phyloP scores from a whole-genome alignment of 2,329 filamentous ascomycete species.

The Rutstroemia sp. region DNA sequence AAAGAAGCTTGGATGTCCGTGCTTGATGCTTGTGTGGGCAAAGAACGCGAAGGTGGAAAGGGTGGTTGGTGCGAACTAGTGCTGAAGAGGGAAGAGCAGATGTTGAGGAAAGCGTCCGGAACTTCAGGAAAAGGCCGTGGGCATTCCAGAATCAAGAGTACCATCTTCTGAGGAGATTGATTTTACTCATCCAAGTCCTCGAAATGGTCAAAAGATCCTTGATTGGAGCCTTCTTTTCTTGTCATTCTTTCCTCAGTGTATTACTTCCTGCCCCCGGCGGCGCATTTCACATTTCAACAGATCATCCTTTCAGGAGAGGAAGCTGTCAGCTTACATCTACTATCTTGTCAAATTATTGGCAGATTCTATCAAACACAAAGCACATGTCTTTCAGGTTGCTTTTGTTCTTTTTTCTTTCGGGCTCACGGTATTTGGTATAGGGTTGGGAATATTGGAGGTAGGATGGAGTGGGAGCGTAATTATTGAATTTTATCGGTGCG shows the following conservation, averaged over 20 bases:
- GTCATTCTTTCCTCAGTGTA: background rate
- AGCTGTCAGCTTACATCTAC: background rate
- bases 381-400: too few relatives aligned
- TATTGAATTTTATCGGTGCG: background rate
- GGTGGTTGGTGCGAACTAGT: conserved; percentile 63
- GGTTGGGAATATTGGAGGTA: background rate
- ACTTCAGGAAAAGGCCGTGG: conserved; percentile 19
- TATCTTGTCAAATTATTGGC: background rate
- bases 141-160: conserved; percentile 28
- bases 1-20: conserved; percentile 96
- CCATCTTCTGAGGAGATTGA: conserved; percentile 6
- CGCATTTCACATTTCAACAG: background rate
- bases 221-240: background rate
- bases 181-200: background rate
- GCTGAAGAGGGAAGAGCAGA: conserved; percentile 49
- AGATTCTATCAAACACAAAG: background rate
- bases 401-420: too few relatives aligned
- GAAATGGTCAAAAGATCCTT: background rate
- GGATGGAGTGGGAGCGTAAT: conserved; percentile 6
- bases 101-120: conserved; percentile 20
- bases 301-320: background rate
- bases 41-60: conserved; percentile 41
- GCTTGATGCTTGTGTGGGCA: conserved; percentile 60
- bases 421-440: background rate
- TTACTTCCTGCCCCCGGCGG: conserved; percentile 6